Evolutionary conservation across 73 alveolate species (phyloP).

Genomic region (Durusdinium trenchii): DNA sequence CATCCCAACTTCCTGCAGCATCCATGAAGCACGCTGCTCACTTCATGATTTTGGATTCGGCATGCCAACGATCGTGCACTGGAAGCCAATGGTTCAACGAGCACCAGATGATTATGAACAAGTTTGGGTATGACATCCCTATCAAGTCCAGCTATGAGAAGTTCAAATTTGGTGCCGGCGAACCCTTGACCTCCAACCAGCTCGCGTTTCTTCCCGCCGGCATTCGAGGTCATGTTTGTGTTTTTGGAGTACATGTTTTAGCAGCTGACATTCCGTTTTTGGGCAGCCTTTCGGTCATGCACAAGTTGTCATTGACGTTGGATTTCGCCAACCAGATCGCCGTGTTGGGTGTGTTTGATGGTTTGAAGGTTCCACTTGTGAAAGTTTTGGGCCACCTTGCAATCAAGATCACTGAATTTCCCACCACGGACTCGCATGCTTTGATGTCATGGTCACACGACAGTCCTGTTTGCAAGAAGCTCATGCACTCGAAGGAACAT

Average conservation of each 20-base stretch:
- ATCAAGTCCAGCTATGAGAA: too few relatives aligned
- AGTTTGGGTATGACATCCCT: too few relatives aligned
- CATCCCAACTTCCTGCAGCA: background rate
- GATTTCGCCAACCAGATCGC: background rate
- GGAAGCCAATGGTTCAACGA: background rate
- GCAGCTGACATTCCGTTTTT: background rate
- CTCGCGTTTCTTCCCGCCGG: background rate
- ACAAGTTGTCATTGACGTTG: background rate
- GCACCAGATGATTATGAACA: too few relatives aligned
- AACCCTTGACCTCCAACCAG: background rate
- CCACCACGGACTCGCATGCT: background rate
- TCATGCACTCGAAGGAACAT: background rate
- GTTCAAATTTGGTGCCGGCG: constrained; percentile 21
- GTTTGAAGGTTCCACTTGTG: background rate
- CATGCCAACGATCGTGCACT: constrained; percentile 32
- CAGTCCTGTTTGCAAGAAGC: background rate
- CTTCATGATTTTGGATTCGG: constrained; percentile 31
- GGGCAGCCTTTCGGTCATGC: background rate
- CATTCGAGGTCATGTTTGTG: background rate
- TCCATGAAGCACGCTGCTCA: background rate
- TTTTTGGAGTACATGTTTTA: background rate
- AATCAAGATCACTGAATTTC: background rate
- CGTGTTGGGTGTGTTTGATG: background rate
- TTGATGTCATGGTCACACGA: too few relatives aligned
- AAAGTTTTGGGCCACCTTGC: background rate